phyloP scores from a whole-genome alignment of 768 basidiomycete species.

The Terana coerulea region DNA sequence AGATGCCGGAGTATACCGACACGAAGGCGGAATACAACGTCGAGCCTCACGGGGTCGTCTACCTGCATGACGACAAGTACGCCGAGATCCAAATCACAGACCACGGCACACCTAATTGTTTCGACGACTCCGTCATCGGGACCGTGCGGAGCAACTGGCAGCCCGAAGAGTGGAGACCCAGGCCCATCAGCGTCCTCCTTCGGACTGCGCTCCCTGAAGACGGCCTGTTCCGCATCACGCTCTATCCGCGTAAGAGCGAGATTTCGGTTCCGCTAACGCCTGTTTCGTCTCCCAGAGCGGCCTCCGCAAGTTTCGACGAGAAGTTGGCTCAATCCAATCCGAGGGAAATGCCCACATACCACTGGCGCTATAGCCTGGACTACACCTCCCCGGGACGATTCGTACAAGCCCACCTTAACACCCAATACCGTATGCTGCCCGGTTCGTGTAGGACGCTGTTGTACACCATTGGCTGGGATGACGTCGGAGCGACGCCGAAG shows the following conservation, averaged over 20 bases:
- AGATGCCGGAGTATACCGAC: background rate
- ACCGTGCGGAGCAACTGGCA: background rate
- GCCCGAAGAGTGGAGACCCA: background rate
- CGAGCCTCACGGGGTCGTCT: background rate
- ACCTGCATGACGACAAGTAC: conserved; percentile 8
- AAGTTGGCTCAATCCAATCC: no score
- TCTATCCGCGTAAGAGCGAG: conserved; percentile 4
- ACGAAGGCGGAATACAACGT: background rate
- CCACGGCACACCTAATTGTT: conserved; percentile 8
- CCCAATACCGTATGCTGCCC: conserved; percentile 11
- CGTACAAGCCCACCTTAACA: conserved; percentile 4
- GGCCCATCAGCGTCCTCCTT: conserved; percentile 8
- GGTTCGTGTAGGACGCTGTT: conserved; percentile 6
- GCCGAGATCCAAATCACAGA: conserved; percentile 10
- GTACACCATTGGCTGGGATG: conserved; percentile 13
- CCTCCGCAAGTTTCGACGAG: background rate
- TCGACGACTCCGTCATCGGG: conserved; percentile 6
- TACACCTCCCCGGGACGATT: conserved; percentile 11
- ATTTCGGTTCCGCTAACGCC: background rate
- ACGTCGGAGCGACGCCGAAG: background rate
- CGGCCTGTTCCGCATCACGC: conserved; percentile 12
- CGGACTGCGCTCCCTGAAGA: conserved; percentile 4
- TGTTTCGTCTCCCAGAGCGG: background rate
- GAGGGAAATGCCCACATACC: background rate
- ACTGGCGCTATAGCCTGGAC: background rate